phyloP scores from a whole-genome alignment of 2,329 filamentous ascomycete species.

The Epicoccum sorghinum region DNA sequence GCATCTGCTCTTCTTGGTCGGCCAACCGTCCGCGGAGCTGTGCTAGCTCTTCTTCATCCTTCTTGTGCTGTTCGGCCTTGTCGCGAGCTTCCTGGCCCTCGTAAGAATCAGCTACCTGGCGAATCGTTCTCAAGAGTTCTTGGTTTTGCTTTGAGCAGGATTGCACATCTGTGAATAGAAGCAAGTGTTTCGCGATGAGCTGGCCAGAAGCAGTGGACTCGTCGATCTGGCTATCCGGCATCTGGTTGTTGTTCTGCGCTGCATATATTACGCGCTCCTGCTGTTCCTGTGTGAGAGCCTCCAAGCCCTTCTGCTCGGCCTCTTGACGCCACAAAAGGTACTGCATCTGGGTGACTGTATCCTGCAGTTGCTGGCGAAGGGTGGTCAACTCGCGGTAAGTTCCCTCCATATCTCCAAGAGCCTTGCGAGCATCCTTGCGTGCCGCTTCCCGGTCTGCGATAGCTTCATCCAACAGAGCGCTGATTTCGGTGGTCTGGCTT shows the following conservation, averaged over 20 bases:
- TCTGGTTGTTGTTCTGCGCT: slow-evolving; percentile 67
- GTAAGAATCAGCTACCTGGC: slow-evolving; percentile 85
- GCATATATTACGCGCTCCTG: slow-evolving; percentile 77
- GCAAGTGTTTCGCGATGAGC: slow-evolving; percentile 88
- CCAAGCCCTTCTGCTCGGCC: slow-evolving; percentile 78
- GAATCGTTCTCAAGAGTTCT: slow-evolving; percentile 79
- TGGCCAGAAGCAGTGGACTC: slow-evolving; percentile 84
- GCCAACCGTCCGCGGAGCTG: slow-evolving; percentile 74
- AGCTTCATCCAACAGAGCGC: slow-evolving; percentile 80
- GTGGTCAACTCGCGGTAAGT: slow-evolving; percentile 73
- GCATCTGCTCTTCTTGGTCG: slow-evolving; percentile 83
- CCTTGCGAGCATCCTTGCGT: slow-evolving; percentile 78
- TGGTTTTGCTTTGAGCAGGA: slow-evolving; percentile 89
- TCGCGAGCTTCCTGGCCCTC: slow-evolving; percentile 85
- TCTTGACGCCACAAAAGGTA: slow-evolving; percentile 87
- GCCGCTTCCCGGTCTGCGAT: slow-evolving; percentile 80
- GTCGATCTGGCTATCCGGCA: slow-evolving; percentile 66
- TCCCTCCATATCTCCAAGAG: slow-evolving; percentile 72
- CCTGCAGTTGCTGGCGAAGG: slow-evolving; percentile 83
- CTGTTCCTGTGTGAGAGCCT: slow-evolving; percentile 73
- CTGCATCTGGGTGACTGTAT: slow-evolving; percentile 88
- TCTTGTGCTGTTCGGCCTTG: slow-evolving; percentile 60
- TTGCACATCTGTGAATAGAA: slow-evolving; percentile 83
- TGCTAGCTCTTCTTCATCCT: slow-evolving; percentile 72
- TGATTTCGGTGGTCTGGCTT: slow-evolving; percentile 76